phyloP scores from a whole-genome alignment of 2,329 filamentous ascomycete species.

The Nigrospora osmanthi region DNA sequence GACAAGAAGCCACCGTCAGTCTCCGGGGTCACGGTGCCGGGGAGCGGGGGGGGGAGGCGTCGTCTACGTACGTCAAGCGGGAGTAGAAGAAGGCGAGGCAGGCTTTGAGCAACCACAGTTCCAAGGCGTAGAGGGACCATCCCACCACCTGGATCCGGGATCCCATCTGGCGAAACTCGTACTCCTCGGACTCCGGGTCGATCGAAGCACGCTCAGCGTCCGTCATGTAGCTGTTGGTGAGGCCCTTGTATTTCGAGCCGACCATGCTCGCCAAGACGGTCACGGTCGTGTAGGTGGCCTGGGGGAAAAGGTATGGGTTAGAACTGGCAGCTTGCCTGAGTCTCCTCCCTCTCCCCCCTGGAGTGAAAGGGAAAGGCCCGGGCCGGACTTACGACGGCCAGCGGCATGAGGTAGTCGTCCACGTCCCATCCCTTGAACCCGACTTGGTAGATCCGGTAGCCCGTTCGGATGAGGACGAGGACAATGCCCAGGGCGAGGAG shows the following conservation, averaged over 20 bases:
- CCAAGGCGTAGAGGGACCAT: conserved; percentile 22
- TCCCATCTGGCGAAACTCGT: conserved; percentile 15
- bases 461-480: no score
- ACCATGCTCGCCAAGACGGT: neutral
- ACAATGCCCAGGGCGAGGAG: no score
- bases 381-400: no score
- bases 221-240: conserved; percentile 9
- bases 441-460: no score
- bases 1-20: neutral
- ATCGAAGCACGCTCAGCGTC: conserved; percentile 9
- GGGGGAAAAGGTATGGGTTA: no score
- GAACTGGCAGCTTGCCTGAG: no score
- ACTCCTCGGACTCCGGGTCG: conserved; percentile 7
- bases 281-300: neutral
- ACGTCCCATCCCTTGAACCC: no score
- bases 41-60: no score
- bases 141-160: conserved; percentile 20
- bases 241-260: conserved; percentile 1
- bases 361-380: no score
- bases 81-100: conserved; percentile 19
- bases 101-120: conserved; percentile 21
- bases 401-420: no score
- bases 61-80: conserved; percentile 17
- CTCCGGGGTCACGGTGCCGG: no score
- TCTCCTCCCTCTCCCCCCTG: no score